A percentile compares a stretch with the other conserved stretches of the same genome.
Evolutionary conservation across 331 rosid species (phyloP).

Genomic region (Phaseolus coccineus): DNA sequence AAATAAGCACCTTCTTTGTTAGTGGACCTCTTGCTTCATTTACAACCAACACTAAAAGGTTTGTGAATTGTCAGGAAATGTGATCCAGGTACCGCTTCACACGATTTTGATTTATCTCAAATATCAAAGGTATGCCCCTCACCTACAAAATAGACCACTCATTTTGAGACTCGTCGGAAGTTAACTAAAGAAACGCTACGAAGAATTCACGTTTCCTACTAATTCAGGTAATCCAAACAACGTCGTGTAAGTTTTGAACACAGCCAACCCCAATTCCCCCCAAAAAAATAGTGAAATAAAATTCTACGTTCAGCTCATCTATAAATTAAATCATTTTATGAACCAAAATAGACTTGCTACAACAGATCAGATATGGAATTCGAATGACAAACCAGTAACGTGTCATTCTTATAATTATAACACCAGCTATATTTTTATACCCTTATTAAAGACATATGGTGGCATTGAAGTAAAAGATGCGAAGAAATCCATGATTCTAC

Average conservation of each 20-base stretch:
- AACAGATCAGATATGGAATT: constrained; percentile 1
- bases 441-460: neutral
- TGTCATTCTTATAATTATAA: neutral
- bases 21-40: constrained; percentile 48
- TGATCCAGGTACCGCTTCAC: constrained; percentile 71
- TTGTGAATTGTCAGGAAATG: constrained; percentile 44
- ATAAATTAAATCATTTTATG: neutral
- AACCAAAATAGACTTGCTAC: neutral
- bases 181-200: constrained; percentile 29
- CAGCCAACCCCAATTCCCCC: neutral
- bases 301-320: neutral
- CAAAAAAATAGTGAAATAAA: neutral
- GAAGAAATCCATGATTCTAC: neutral
- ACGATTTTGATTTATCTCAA: constrained; percentile 64
- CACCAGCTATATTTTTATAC: neutral
- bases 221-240: neutral
- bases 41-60: constrained; percentile 42
- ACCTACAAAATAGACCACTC: constrained; percentile 67
- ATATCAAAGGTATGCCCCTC: constrained; percentile 74
- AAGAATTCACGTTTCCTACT: constrained; percentile 15
- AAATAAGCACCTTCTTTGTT: constrained; percentile 59
- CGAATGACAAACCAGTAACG: neutral
- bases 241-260: neutral
- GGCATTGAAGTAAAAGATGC: neutral
- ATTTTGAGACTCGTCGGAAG: constrained; percentile 19